These are phyloP conservation scores for Coemansia guatemalensis DNA, from an alignment of 192 early-diverging fungal genomes.

Conservation along the genomic window DNA sequence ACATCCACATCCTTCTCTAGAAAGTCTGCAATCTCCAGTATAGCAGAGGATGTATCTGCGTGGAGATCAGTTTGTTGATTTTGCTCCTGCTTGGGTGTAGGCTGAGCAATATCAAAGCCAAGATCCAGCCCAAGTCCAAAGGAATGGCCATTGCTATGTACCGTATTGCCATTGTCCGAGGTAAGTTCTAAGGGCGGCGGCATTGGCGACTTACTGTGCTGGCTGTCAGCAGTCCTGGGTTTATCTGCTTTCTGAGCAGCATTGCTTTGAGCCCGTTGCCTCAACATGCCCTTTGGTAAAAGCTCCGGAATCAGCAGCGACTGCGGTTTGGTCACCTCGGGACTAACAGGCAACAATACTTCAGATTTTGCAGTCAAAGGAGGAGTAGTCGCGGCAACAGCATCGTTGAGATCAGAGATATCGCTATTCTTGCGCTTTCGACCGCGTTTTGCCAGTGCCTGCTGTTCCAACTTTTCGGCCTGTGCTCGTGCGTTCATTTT, in stretches of 20 bases:
- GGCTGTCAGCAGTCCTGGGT: neutral
- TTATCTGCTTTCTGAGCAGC: neutral
- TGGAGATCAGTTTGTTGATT: neutral
- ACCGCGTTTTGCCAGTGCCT: neutral
- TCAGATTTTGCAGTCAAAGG: neutral
- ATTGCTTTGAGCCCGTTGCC: neutral
- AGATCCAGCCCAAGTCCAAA: conserved; percentile 42
- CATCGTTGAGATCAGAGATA: neutral
- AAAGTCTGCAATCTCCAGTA: conserved; percentile 40
- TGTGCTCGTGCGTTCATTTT: conserved; percentile 25
- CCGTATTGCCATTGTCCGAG: neutral
- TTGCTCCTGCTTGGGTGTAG: neutral
- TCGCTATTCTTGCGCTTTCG: conserved; percentile 15
- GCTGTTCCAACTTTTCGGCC: conserved; percentile 7
- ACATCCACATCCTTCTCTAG: conserved; percentile 45
- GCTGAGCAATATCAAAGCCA: conserved; percentile 31
- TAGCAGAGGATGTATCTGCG: conserved; percentile 10
- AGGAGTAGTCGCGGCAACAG: neutral
- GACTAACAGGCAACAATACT: conserved; percentile 1
- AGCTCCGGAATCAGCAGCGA: conserved; percentile 46
- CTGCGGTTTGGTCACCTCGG: conserved; percentile 29
- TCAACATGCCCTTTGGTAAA: conserved; percentile 37
- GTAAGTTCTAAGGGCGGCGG: neutral
- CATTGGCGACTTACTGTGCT: neutral
- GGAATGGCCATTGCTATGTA: neutral